Evolutionary conservation across 2,329 filamentous ascomycete species (phyloP).

Genomic region (Penicillium sp.): DNA sequence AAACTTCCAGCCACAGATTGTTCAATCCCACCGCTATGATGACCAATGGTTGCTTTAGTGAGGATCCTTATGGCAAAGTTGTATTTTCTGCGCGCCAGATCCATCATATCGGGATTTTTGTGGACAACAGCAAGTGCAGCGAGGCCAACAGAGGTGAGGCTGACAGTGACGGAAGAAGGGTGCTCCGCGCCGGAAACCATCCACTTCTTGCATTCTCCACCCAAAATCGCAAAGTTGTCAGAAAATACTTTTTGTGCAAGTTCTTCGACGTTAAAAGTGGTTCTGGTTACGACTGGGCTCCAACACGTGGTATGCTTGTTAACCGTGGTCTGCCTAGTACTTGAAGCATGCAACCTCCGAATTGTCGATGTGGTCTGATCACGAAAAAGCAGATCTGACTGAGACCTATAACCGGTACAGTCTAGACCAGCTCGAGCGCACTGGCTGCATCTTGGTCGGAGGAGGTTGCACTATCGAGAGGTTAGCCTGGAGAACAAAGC

Average conservation of each 20-base stretch:
- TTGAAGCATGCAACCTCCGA: neutral
- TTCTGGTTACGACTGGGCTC: neutral
- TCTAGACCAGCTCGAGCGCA: slow-evolving; percentile 2
- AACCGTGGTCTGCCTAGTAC: too few relatives aligned
- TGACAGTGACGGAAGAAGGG: neutral
- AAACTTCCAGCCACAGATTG: slow-evolving; percentile 4
- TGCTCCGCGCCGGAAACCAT: neutral
- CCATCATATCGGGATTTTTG: slow-evolving; percentile 1
- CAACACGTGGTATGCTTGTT: neutral
- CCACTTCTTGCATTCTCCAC: neutral
- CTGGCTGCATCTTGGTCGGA: slow-evolving; percentile 1
- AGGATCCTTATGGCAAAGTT: neutral
- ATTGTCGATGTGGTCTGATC: neutral
- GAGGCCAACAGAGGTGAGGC: slow-evolving; percentile 5
- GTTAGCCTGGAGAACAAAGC: neutral
- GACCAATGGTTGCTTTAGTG: neutral
- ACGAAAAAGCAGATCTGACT: slow-evolving; percentile 1
- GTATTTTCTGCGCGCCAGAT: slow-evolving; percentile 2
- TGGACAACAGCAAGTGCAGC: slow-evolving; percentile 3
- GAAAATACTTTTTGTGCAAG: slow-evolving; percentile 3
- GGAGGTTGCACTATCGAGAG: neutral
- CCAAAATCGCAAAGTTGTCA: slow-evolving; percentile 1
- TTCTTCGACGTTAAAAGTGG: neutral
- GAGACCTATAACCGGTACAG: slow-evolving; percentile 2
- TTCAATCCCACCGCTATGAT: neutral